phyloP scores from a whole-genome alignment of 139 green algal genomes.

The Chlamydomonas applanata region DNA sequence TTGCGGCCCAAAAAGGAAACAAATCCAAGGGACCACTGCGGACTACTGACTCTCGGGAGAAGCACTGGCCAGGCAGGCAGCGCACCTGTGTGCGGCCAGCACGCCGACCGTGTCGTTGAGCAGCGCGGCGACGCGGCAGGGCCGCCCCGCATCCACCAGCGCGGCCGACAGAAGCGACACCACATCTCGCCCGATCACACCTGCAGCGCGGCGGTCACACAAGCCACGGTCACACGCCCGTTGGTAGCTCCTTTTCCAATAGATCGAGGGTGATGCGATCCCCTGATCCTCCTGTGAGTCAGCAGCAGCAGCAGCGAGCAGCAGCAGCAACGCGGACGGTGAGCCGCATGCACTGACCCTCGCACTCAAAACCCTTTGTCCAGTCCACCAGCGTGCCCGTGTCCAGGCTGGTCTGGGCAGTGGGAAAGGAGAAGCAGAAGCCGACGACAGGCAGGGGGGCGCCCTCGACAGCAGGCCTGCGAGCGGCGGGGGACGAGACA shows the following conservation, averaged over 20 bases:
- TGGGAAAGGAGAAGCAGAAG: constrained; percentile 92
- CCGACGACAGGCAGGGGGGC: constrained; percentile 59
- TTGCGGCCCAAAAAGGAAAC: too few relatives aligned
- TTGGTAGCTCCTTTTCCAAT: too few relatives aligned
- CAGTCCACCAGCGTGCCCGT: constrained; percentile 78
- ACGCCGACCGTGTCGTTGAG: constrained; percentile 82
- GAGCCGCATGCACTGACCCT: neutral
- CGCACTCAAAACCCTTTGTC: constrained; percentile 81
- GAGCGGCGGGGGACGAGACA: too few relatives aligned
- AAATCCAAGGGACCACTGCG: too few relatives aligned
- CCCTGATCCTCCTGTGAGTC: too few relatives aligned
- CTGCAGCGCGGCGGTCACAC: neutral
- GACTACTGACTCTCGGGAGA: too few relatives aligned
- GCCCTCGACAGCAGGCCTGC: too few relatives aligned
- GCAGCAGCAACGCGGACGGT: too few relatives aligned
- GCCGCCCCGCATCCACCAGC: constrained; percentile 26
- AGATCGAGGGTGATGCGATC: too few relatives aligned
- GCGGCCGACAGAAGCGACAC: constrained; percentile 41
- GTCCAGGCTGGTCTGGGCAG: constrained; percentile 76
- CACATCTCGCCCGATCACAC: constrained; percentile 57
- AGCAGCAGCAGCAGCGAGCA: too few relatives aligned
- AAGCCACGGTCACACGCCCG: too few relatives aligned
- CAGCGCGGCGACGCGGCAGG: constrained; percentile 52
- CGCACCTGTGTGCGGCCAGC: constrained; percentile 25
- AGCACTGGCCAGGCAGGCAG: too few relatives aligned